phyloP scores from a whole-genome alignment of 306 rosid genomes.

The Trifolium fragiferum region DNA sequence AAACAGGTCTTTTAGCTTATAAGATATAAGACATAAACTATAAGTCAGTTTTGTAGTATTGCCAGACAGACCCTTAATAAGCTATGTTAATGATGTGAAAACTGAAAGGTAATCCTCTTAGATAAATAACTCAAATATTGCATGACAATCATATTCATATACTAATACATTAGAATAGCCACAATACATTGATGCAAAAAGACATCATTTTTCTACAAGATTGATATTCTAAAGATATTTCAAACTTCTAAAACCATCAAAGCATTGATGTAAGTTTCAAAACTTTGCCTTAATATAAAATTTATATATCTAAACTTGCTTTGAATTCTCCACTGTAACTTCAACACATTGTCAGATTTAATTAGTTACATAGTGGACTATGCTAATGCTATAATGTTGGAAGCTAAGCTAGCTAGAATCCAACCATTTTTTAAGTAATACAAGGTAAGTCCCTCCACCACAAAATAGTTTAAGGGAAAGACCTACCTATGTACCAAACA shows the following conservation, averaged over 20 bases:
- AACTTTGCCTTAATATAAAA: conserved; percentile 16
- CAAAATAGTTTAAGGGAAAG: conserved; percentile 34
- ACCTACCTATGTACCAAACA: conserved; percentile 32
- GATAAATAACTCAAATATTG: background rate
- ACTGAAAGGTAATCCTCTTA: too few relatives aligned
- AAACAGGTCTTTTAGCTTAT: too few relatives aligned
- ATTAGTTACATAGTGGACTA: conserved; percentile 42
- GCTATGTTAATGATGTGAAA: too few relatives aligned
- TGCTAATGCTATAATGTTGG: conserved; percentile 36
- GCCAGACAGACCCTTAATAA: too few relatives aligned
- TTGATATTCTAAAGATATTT: background rate
- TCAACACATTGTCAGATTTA: conserved; percentile 27
- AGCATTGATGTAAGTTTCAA: background rate
- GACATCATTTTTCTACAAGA: background rate
- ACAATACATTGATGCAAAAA: background rate
- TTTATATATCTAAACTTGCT: conserved; percentile 23
- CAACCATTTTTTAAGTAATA: conserved; percentile 31
- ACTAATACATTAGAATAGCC: background rate
- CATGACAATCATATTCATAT: background rate
- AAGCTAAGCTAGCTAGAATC: conserved; percentile 28
- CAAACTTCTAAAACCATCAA: conserved; percentile 1
- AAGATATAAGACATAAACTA: too few relatives aligned
- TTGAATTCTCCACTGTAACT: conserved; percentile 36
- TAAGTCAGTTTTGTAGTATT: too few relatives aligned
- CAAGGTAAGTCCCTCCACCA: conserved; percentile 18